Evolutionary conservation across 2,329 filamentous ascomycete genomes (phyloP).

Genomic region (Intubia oerlemansii): DNA sequence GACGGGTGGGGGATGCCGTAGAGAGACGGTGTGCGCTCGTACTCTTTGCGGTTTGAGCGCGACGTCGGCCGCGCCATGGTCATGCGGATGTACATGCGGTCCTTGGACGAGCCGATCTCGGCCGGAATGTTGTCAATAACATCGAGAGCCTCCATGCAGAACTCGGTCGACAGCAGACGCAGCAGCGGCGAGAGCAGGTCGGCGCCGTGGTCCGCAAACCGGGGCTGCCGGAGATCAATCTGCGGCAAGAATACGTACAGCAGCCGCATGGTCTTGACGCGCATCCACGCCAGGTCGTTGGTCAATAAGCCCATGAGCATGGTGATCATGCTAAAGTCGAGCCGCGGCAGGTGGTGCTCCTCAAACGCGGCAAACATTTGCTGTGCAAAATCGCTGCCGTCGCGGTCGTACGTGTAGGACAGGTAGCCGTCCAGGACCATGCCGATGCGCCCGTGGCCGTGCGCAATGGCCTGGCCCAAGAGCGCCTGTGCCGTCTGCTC

Average conservation of each 20-base stretch:
- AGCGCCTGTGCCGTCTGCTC: conserved; percentile 47
- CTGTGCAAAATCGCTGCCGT: conserved; percentile 49
- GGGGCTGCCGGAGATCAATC: conserved; percentile 79
- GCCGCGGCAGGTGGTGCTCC: conserved; percentile 54
- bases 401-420: conserved; percentile 40
- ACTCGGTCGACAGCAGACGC: conserved; percentile 67
- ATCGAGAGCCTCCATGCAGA: conserved; percentile 76
- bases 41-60: conserved; percentile 74
- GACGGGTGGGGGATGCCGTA: conserved; percentile 93
- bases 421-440: conserved; percentile 50
- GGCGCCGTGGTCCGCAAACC: conserved; percentile 76
- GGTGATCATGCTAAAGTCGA: conserved; percentile 68
- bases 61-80: conserved; percentile 88
- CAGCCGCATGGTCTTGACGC: conserved; percentile 79
- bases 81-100: conserved; percentile 89
- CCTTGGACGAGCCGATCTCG: conserved; percentile 78
- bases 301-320: conserved; percentile 84
- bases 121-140: conserved; percentile 92
- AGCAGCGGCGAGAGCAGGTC: conserved; percentile 88
- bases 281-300: conserved; percentile 76
- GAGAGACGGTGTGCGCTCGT: conserved; percentile 78
- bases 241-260: conserved; percentile 69
- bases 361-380: conserved; percentile 55
- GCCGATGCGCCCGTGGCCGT: conserved; percentile 46
- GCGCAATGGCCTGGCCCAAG: conserved; percentile 48